A percentile compares a stretch with the other conserved stretches of the same genome.
These are phyloP conservation scores for Calonectria ilicicola DNA, from an alignment of 2,329 filamentous ascomycete species.

Conservation along the genomic window DNA sequence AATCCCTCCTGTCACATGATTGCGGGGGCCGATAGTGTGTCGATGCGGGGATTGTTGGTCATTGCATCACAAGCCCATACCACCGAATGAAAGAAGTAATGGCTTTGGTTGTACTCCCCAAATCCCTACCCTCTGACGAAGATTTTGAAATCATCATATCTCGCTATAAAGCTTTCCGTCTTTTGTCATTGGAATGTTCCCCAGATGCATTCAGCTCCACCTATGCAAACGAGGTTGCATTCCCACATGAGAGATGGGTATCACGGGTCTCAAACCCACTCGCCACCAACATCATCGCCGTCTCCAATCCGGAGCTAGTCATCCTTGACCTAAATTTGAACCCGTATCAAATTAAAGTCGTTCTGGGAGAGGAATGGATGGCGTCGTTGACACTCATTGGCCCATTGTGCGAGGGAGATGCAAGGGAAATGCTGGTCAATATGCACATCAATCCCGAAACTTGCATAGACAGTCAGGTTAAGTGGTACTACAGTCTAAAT, in stretches of 20 bases:
- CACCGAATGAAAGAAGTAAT: background rate
- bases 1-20: background rate
- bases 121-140: background rate
- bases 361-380: conserved; percentile 22
- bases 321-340: background rate
- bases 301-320: background rate
- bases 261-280: conserved; percentile 15
- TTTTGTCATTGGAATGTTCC: conserved; percentile 21
- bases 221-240: conserved; percentile 5
- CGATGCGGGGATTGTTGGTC: background rate
- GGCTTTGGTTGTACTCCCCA: background rate
- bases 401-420: conserved; percentile 14
- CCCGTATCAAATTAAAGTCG: background rate
- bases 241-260: conserved; percentile 13
- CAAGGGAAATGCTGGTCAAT: background rate
- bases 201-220: conserved; percentile 29
- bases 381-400: conserved; percentile 25
- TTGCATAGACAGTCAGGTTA: background rate
- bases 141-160: conserved; percentile 9
- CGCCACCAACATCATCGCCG: conserved; percentile 8
- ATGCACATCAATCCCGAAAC: background rate
- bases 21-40: background rate
- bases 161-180: conserved; percentile 22
- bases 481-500: conserved; percentile 20
- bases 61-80: background rate